Percentiles rank a stretch among this genome's conserved stretches.
Evolutionary conservation across 257 asterid species (phyloP).

Genomic region (Nicotiana tomentosiformis): DNA sequence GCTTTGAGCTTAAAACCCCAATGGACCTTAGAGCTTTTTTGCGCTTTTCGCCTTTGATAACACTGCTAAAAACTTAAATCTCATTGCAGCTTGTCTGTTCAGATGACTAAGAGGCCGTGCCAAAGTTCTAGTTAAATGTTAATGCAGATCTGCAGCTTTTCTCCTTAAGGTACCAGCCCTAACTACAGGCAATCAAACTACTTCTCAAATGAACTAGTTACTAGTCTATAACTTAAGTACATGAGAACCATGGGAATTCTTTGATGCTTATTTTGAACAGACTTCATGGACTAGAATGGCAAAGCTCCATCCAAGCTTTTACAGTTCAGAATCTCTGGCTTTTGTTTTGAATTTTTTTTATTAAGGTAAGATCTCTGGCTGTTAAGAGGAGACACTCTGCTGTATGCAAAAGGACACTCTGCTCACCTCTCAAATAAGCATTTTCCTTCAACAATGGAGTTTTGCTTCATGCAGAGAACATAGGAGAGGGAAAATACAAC

Average conservation of each 20-base stretch:
- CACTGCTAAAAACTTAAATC: not conserved
- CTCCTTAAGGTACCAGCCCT: not conserved
- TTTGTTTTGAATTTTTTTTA: not conserved
- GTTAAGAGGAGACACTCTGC: conserved; percentile 1
- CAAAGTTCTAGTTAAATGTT: not conserved
- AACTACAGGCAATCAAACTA: not conserved
- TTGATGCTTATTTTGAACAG: not conserved
- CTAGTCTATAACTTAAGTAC: not conserved
- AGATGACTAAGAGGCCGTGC: not conserved
- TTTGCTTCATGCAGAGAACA: not conserved
- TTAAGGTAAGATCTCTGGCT: not conserved
- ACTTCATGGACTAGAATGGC: not conserved
- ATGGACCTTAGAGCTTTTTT: no score
- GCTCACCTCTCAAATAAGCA: not conserved
- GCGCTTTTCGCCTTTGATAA: no score
- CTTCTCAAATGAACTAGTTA: not conserved
- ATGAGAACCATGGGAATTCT: not conserved
- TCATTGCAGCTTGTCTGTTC: not conserved
- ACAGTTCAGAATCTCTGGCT: not conserved
- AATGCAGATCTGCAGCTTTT: not conserved
- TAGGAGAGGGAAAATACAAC: not conserved
- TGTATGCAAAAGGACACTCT: not conserved
- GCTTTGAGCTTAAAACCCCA: no score
- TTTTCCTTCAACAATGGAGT: not conserved
- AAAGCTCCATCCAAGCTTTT: not conserved